phyloP scores from a whole-genome alignment of 257 asterid species.

The Anisodus acutangulus region DNA sequence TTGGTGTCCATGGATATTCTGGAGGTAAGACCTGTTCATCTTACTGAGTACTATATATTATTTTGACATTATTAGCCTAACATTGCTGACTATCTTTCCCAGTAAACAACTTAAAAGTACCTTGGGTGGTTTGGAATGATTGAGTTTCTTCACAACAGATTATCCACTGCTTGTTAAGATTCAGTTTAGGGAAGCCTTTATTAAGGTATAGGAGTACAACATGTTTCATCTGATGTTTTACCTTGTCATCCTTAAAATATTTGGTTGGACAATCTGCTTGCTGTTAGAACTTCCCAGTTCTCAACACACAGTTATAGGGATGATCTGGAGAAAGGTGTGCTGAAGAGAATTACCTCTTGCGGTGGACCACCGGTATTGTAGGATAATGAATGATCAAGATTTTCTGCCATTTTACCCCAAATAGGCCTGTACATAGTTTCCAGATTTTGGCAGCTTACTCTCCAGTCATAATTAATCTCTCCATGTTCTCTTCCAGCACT shows the following conservation, averaged over 20 bases:
- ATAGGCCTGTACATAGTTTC: neutral
- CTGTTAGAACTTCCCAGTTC: neutral
- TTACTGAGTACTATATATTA: neutral
- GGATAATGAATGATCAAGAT: neutral
- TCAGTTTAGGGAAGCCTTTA: neutral
- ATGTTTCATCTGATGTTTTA: neutral
- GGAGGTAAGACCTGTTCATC: constrained; percentile 51
- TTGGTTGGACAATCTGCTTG: constrained; percentile 21
- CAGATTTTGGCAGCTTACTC: constrained; percentile 14
- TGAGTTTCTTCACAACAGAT: constrained; percentile 13
- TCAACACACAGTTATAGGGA: neutral
- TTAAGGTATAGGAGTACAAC: neutral
- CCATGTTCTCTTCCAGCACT: neutral
- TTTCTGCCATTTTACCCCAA: neutral
- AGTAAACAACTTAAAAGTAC: neutral
- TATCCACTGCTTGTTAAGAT: constrained; percentile 17
- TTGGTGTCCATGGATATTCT: constrained; percentile 56
- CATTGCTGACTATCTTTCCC: neutral
- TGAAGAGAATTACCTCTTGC: constrained; percentile 8
- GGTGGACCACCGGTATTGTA: neutral
- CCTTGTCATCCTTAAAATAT: neutral
- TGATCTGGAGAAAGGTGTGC: constrained; percentile 2
- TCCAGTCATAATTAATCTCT: neutral
- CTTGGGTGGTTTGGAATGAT: neutral
- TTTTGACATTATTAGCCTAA: neutral